Conservation (phyloP, 805 yeast species). For the Kodamaea neixiangensis region DNA sequence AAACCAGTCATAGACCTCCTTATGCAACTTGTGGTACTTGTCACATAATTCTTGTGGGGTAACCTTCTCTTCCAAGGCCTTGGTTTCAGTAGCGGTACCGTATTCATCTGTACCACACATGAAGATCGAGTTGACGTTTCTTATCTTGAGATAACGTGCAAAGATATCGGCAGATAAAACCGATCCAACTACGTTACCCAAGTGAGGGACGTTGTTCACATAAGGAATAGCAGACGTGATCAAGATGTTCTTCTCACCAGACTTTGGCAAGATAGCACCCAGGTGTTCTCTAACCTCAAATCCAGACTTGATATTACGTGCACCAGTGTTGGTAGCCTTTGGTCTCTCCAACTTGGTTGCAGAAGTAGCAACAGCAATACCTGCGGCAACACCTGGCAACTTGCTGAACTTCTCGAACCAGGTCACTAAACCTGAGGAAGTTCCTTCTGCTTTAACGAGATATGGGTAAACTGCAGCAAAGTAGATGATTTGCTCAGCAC, state of each 20-base stretch:
- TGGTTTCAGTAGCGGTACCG: slow-evolving; percentile 99
- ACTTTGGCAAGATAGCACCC: slow-evolving; percentile 55
- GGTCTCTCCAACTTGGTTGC: slow-evolving; percentile 46
- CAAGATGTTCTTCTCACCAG: slow-evolving; percentile 74
- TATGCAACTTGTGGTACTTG: slow-evolving; percentile 84
- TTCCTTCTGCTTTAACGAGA: slow-evolving; percentile 1
- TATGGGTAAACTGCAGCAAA: slow-evolving; percentile 59
- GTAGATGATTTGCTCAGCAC: slow-evolving; percentile 57
- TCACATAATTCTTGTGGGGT: slow-evolving; percentile 89
- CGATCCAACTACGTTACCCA: slow-evolving; percentile 95
- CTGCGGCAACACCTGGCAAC: slow-evolving; percentile 43
- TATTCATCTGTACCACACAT: slow-evolving; percentile 98
- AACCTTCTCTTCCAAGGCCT: slow-evolving; percentile 90
- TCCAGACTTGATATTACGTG: slow-evolving; percentile 31
- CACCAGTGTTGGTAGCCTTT: slow-evolving; percentile 44
- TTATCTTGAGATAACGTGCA: slow-evolving; percentile 83
- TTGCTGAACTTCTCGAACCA: slow-evolving; percentile 48
- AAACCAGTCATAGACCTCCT: slow-evolving; percentile 94
- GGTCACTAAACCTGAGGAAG: slow-evolving; percentile 7
- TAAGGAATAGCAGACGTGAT: slow-evolving; percentile 97
- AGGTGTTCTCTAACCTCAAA: slow-evolving; percentile 31
- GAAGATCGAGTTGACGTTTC: slow-evolving; percentile 83
- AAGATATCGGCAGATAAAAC: slow-evolving; percentile 93
- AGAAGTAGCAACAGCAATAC: slow-evolving; percentile 47
- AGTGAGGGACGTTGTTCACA: slow-evolving; percentile 97